Evolutionary conservation across 805 yeast genomes (phyloP).

Genomic region (Sugiyamaella qingdaonensis): DNA sequence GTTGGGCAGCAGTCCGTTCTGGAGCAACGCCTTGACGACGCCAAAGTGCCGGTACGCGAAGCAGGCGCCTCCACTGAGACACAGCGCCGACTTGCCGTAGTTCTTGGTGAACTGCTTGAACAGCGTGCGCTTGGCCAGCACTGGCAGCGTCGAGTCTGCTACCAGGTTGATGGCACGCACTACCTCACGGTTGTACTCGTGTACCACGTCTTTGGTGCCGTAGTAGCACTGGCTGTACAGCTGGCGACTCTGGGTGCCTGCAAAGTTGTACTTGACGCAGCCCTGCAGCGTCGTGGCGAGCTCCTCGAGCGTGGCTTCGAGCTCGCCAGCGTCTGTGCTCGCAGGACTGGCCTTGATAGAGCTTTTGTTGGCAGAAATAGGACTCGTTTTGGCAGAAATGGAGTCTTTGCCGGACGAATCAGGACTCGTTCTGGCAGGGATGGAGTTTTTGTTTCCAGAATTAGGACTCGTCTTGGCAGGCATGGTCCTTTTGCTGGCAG

Average conservation of each 20-base stretch:
- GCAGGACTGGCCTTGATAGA: not conserved
- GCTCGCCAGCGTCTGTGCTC: not conserved
- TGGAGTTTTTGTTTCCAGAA: no score
- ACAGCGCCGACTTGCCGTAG: slow-evolving; percentile 67
- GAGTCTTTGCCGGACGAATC: no score
- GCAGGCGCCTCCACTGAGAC: slow-evolving; percentile 76
- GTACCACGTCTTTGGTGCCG: slow-evolving; percentile 64
- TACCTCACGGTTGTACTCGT: slow-evolving; percentile 51
- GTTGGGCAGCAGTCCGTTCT: slow-evolving; percentile 60
- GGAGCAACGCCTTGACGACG: slow-evolving; percentile 63
- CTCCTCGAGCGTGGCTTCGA: slow-evolving; percentile 34
- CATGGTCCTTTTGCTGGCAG: no score
- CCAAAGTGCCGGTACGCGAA: slow-evolving; percentile 79
- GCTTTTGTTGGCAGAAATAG: not conserved
- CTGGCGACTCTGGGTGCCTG: slow-evolving; percentile 69
- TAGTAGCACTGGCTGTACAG: slow-evolving; percentile 70
- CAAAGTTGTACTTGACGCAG: slow-evolving; percentile 68
- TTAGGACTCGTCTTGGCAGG: no score
- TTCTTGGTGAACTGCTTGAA: slow-evolving; percentile 58
- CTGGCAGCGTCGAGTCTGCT: slow-evolving; percentile 18
- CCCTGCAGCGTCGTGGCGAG: slow-evolving; percentile 56
- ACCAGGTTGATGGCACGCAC: slow-evolving; percentile 24
- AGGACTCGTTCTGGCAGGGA: no score
- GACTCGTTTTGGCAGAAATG: no score
- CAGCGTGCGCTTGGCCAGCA: slow-evolving; percentile 44